Conservation (phyloP, 1,284 basidiomycete genomes). For the Austroboletus niveus region DNA sequence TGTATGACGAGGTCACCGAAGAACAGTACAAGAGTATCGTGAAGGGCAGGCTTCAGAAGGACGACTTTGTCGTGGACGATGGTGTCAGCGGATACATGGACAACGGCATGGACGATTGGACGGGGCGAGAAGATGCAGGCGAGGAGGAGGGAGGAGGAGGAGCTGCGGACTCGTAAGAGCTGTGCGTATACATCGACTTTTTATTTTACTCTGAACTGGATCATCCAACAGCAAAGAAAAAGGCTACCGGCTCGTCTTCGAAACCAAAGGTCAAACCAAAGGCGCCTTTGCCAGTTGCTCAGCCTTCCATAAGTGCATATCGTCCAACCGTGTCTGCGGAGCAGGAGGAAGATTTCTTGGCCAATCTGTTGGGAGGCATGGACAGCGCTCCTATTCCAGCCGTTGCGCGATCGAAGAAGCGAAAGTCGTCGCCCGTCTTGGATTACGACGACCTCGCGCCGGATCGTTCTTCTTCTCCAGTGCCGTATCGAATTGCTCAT, state of each 20-base stretch:
- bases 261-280: slow-evolving; percentile 44
- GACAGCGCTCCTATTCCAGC: slow-evolving; percentile 46
- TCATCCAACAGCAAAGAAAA: slow-evolving; percentile 39
- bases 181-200: slow-evolving; percentile 33
- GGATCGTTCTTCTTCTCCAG: slow-evolving; percentile 37
- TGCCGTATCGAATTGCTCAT: slow-evolving; percentile 33
- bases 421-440: slow-evolving; percentile 65
- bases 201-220: background rate
- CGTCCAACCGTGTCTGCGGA: slow-evolving; percentile 70
- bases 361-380: slow-evolving; percentile 66
- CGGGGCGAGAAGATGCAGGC: slow-evolving; percentile 48
- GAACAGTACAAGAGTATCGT: slow-evolving; percentile 90
- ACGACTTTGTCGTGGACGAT: slow-evolving; percentile 97
- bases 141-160: slow-evolving; percentile 41
- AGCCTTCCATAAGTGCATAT: slow-evolving; percentile 72
- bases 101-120: slow-evolving; percentile 95
- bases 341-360: slow-evolving; percentile 87
- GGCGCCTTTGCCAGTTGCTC: slow-evolving; percentile 48
- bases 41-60: slow-evolving; percentile 78
- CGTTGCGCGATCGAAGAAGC: slow-evolving; percentile 53
- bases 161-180: slow-evolving; percentile 37
- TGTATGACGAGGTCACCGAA: slow-evolving; percentile 94
- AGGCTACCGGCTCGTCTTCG: slow-evolving; percentile 36
- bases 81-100: slow-evolving; percentile 92
- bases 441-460: slow-evolving; percentile 29